phyloP scores from a whole-genome alignment of 192 early-diverging fungal species.

The Jimgerdemannia lactiflua region DNA sequence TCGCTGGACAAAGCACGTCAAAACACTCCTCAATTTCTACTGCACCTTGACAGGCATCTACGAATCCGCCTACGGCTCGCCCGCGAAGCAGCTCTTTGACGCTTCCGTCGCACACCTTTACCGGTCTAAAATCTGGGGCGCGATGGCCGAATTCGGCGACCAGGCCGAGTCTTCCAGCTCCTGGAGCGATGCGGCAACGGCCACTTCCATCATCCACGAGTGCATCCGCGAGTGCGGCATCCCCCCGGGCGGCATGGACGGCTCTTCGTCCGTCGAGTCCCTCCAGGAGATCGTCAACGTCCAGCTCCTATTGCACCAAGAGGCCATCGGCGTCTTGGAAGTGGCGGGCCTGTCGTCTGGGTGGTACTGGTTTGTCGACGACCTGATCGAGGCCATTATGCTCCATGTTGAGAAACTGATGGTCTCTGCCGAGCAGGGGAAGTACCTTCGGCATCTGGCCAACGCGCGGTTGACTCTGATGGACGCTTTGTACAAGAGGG shows the following conservation, averaged over 20 bases:
- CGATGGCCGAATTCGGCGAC: background rate
- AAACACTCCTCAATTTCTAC: background rate
- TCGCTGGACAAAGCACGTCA: background rate
- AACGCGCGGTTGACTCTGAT: conserved; percentile 6
- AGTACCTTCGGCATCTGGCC: conserved; percentile 4
- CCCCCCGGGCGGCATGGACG: conserved; percentile 19
- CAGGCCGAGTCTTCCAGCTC: background rate
- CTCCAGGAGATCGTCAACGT: conserved; percentile 4
- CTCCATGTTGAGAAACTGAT: conserved; percentile 1
- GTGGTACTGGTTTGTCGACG: conserved; percentile 35
- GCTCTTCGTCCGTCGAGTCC: conserved; percentile 18
- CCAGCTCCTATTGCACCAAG: background rate
- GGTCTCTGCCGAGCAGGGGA: conserved; percentile 4
- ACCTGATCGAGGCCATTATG: conserved; percentile 10
- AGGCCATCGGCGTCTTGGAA: conserved; percentile 6
- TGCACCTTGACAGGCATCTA: conserved; percentile 1
- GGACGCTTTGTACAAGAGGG: background rate
- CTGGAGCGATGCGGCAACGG: background rate
- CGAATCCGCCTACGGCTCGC: conserved; percentile 8
- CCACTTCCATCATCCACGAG: conserved; percentile 12
- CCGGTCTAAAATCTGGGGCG: conserved; percentile 2
- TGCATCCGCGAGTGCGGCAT: conserved; percentile 34
- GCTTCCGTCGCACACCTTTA: conserved; percentile 25
- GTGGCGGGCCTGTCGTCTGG: conserved; percentile 6
- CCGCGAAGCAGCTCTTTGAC: conserved; percentile 24